phyloP scores from a whole-genome alignment of 352 stramenopile species.

The Globisporangium sylvaticum region DNA sequence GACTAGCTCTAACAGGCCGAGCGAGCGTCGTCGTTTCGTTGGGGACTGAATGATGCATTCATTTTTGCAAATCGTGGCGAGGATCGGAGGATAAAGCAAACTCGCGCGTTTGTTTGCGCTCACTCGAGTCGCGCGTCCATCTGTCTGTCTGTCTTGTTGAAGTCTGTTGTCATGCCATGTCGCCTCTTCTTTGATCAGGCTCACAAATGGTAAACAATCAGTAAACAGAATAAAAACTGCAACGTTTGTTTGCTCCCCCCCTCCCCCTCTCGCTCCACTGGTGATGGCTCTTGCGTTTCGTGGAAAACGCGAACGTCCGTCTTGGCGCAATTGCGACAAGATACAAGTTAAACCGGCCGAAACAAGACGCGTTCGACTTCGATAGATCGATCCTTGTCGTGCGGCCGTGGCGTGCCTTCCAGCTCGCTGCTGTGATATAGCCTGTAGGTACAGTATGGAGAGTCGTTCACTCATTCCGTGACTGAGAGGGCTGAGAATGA shows the following conservation, averaged over 20 bases:
- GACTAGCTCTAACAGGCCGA: neutral
- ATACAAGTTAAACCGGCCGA: neutral
- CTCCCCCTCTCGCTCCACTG: neutral
- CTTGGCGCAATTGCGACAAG: neutral
- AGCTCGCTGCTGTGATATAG: no score
- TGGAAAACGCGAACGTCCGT: neutral
- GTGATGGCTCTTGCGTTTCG: neutral
- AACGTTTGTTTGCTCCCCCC: neutral
- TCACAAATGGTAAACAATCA: neutral
- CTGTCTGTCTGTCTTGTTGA: neutral
- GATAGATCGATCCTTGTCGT: neutral
- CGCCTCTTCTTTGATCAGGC: neutral
- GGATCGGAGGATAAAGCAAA: neutral
- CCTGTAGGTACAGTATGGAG: neutral
- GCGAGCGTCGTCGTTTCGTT: neutral
- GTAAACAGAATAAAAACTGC: neutral
- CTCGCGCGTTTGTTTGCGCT: neutral
- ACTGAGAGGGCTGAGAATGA: neutral
- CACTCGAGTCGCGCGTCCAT: neutral
- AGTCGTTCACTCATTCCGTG: neutral
- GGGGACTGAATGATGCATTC: neutral
- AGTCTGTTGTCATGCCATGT: neutral
- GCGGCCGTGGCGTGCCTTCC: neutral
- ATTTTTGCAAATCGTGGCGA: neutral
- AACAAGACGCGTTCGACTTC: neutral